Evolutionary conservation across 129 eudicot genomes (phyloP), one percentile per base, ranked within the genome.

Genomic region (Pseudognaphalium luteoalbum): DNA sequence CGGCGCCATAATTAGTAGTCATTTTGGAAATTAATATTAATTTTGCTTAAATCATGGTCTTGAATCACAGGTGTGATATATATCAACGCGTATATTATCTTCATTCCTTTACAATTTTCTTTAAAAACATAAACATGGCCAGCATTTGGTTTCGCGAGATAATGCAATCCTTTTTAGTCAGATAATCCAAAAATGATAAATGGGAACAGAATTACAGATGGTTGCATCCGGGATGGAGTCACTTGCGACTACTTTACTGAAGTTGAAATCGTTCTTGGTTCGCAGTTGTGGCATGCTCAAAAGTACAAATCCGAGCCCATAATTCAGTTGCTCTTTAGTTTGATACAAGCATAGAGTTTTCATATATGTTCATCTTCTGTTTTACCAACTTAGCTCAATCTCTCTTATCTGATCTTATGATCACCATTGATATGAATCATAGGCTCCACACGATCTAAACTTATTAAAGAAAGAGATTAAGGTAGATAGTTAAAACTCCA

Each of bases 251-350:
- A 57, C 67, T 72, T 22, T 59, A 56, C 29, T 72, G 20, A 32
- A 39, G 67, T 72, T 57, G 76, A 17, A 73, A 58, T 58, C 42
- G 11, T 37, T 37, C 42, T 16, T 3, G 25, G 59, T 22, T 73
- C 77, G 68, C 3, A 58, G 68, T 15, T 73, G 68, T 60, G 77
- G 77, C 17, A 73, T 11, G 56, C 68, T 73, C 14, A 29, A 73
- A 73, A 37, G 21, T 57, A 19, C 11, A 37, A 37, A 37, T 37
- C 42, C 8, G 7, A 7, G 2, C 42, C 42, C 42, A 37, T 37
- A 6, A 37, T 7, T 37, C 42, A 37, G 42, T 37, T 37, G 42
- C 11, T 37, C 42, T 37, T 7, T 37, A 37, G 11, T 37, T 37
- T 37, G 1, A 37, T 37, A 37, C 41, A 37, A 37, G 7, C 7